Conservation (phyloP, 768 basidiomycete species). For the Glaciozyma martinii region DNA sequence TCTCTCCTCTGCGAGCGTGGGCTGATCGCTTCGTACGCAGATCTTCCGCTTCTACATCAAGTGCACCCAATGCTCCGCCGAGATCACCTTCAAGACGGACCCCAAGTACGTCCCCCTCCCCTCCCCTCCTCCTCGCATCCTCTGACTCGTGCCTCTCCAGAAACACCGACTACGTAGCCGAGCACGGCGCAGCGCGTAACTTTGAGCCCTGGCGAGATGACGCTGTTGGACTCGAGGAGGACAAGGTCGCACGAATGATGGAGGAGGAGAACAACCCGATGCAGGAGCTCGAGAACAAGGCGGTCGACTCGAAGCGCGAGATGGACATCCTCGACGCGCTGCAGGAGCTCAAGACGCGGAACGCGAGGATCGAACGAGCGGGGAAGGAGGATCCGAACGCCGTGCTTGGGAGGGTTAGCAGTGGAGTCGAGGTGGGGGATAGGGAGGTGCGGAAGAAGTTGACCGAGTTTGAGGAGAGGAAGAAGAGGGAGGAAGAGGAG, state of each 20-base stretch:
- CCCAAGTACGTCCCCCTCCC: conserved; percentile 50
- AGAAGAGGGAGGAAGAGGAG: conserved; percentile 65
- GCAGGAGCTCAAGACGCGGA: conserved; percentile 79
- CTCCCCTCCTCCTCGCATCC: neutral
- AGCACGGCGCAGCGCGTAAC: conserved; percentile 94
- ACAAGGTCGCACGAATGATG: conserved; percentile 72
- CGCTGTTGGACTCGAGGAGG: conserved; percentile 62
- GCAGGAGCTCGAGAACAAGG: conserved; percentile 89
- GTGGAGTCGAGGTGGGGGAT: conserved; percentile 49
- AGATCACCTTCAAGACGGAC: conserved; percentile 99
- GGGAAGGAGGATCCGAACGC: conserved; percentile 57
- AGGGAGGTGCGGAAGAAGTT: conserved; percentile 47
- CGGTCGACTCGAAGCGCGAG: conserved; percentile 84
- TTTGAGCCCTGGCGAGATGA: conserved; percentile 85
- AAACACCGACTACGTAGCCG: conserved; percentile 86
- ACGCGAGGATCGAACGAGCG: conserved; percentile 77
- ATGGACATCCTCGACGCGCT: conserved; percentile 97
- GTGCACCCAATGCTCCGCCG: conserved; percentile 85
- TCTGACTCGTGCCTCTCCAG: conserved; percentile 36
- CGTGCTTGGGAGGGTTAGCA: conserved; percentile 50
- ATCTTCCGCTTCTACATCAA: conserved; percentile 40
- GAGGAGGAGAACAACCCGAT: conserved; percentile 91
- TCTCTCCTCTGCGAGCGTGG: neutral
- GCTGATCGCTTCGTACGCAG: conserved; percentile 7
- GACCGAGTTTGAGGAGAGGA: conserved; percentile 57